A percentile compares a stretch with the other conserved stretches of the same genome.
Conservation (phyloP, 129 eudicot genomes). For the Pittosporum tobira region DNA sequence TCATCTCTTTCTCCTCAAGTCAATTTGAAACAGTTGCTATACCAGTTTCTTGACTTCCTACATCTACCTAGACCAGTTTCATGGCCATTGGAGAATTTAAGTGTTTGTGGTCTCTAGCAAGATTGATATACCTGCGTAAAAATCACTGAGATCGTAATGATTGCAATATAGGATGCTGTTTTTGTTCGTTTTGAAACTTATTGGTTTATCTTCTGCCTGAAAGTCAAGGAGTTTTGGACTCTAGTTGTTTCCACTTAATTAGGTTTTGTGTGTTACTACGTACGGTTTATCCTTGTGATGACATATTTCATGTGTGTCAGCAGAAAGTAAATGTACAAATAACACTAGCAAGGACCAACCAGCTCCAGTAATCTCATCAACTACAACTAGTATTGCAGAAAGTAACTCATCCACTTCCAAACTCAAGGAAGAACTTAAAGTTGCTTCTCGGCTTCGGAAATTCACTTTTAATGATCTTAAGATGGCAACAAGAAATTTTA, state of each 20-base stretch:
- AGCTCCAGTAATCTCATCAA: slow-evolving; percentile 44
- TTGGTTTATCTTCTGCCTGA: too few relatives aligned
- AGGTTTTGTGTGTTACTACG: neutral
- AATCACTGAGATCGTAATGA: neutral
- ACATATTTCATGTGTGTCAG: slow-evolving; percentile 5
- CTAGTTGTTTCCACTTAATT: too few relatives aligned
- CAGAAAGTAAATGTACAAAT: slow-evolving; percentile 56
- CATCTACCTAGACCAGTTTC: neutral
- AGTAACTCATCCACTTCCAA: slow-evolving; percentile 54
- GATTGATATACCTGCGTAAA: neutral
- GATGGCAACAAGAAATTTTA: slow-evolving; percentile 79
- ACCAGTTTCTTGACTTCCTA: too few relatives aligned
- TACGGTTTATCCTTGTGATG: slow-evolving; percentile 1
- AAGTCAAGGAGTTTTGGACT: too few relatives aligned
- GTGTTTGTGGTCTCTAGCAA: neutral
- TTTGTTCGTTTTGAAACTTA: neutral
- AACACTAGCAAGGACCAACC: slow-evolving; percentile 58
- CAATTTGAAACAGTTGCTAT: too few relatives aligned
- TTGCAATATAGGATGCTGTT: neutral
- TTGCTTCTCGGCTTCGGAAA: slow-evolving; percentile 74
- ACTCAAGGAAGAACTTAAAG: slow-evolving; percentile 74
- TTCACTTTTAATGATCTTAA: slow-evolving; percentile 80
- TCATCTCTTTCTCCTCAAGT: neutral
- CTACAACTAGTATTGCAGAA: slow-evolving; percentile 60
- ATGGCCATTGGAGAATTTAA: neutral